Conservation (phyloP, 768 basidiomycete genomes). For the Boletus rubescentipes region DNA sequence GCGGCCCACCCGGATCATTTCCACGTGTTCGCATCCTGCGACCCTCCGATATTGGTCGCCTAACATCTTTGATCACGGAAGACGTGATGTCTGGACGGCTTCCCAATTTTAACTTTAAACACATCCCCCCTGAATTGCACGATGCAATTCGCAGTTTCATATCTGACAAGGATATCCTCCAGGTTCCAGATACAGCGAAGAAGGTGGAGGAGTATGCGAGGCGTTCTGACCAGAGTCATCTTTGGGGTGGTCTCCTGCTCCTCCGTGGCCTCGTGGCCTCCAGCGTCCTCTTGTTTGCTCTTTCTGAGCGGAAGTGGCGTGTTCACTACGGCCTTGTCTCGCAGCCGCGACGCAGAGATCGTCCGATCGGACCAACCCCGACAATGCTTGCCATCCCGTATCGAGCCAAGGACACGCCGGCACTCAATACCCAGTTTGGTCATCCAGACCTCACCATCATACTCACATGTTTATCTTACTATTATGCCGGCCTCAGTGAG, state of each 20-base stretch:
- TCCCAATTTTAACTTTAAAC: neutral
- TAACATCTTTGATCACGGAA: neutral
- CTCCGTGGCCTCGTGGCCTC: too few species aligned
- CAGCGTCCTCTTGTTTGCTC: too few species aligned
- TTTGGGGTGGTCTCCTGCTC: too few species aligned
- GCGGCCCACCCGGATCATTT: neutral
- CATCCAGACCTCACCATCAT: constrained; percentile 34
- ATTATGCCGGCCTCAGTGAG: constrained; percentile 16
- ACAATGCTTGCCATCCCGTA: constrained; percentile 15
- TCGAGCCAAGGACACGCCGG: constrained; percentile 34
- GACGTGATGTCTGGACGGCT: neutral
- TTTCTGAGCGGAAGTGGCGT: too few species aligned
- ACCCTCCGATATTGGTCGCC: neutral
- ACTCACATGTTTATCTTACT: constrained; percentile 33
- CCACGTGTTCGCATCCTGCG: neutral
- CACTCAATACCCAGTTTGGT: constrained; percentile 33
- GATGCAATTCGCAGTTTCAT: neutral
- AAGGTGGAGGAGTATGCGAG: neutral
- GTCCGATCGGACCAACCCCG: neutral
- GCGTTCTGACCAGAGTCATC: too few species aligned
- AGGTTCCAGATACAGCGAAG: neutral
- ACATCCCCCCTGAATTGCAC: neutral
- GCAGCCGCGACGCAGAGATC: neutral
- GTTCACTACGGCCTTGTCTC: neutral
- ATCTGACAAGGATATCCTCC: neutral